Evolutionary conservation across 345 rosid species (phyloP), one percentile per base, ranked within the genome.

Genomic region (Litchi chinensis): DNA sequence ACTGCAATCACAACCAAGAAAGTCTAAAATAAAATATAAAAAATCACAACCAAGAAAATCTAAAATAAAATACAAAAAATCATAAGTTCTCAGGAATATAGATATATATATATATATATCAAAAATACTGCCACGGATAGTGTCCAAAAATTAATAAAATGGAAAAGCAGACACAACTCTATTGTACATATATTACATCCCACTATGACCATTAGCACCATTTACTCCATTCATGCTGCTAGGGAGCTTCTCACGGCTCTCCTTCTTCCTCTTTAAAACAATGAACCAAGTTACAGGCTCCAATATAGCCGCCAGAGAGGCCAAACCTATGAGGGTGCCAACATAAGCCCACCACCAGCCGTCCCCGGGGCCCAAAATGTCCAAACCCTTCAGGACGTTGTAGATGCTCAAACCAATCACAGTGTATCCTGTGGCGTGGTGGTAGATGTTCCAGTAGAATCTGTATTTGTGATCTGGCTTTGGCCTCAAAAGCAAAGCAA

Each of bases 401-500:
- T 78, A 9, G 70, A 95, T 90, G 85, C 93, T 84, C 64, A 93
- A 75, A 56, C 66, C 18, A n/a, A 95, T 88, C 56, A 86, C 86
- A 0, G 93, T 59, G 80, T 95, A 93, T 5, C 99, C 99, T 0
- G 91, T 81, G 3, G 84, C 26, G 76, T 92, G 94, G 82, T 95
- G 99, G 87, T 95, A 95, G 43, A 93, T 79, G 84, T 94, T 95
- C 99, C 99, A 95, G 75, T 89, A 93, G 11, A 84, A 1, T 73
- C 99, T 88, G 81, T 86, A 92, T 56, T 93, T 95, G 91, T 95
- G 90, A 54, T 95, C 95, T 56, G 88, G 90, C 86, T 92, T 95
- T 16, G 98, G 99, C 87, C 97, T 90, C 79, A 92, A 71, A 68
- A 95, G 92, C 77, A 95, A 71, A 46, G 98, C 98, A 78, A 92